Base-by-base conservation (phyloP, 2,329 filamentous ascomycete genomes). In the Bipolaris oryzae region DNA sequence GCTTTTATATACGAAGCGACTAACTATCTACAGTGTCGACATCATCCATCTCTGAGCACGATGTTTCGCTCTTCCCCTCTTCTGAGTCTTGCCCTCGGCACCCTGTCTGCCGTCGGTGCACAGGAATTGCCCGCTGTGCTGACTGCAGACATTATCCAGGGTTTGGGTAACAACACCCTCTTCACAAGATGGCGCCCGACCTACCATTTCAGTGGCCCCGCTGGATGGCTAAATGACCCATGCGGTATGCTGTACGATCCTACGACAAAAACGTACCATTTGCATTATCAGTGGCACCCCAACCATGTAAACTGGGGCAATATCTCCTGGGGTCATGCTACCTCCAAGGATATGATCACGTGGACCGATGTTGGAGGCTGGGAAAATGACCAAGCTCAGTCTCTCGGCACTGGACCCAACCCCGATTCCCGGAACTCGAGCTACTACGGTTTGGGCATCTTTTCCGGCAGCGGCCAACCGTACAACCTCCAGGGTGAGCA, bases 211-310 rank as follows among this genome's bases (percentile, higher is more conserved):
- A 71, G 76, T 18, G 76, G 78, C n/a, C 80, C 80, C 9, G 78
- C 78, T 42, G 80, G 80, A 15, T 81, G 79, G 79, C 76, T 81
- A 76, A 81, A 81, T 53, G 76, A 68, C 45, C 31, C 45, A 9
- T 56, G 33, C 61, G 81, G 74, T 25, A 79, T 80, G 60, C 78
- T 80, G 71, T 84, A 82, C 61, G 80, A 82, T 67, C 80, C 79
- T 13, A 73, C 68, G 3, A 74, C 76, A 33, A 78, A 80, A 28
- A 69, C 70, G 1, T 86, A 85, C 56, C 82, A 85, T 60, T 63
- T 84, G 7, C 81, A 81, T 63, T 85, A 82, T 66, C 82, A 85
- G 67, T 84, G 77, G 74, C 76, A 81, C 62, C 78, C 78, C 1
- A 69, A 81, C 45, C 78, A 81, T 55, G 74, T 80, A 61, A 78